These are phyloP conservation scores for Ogataea kodamae DNA, from an alignment of 805 yeast genomes.

Conservation along the genomic window DNA sequence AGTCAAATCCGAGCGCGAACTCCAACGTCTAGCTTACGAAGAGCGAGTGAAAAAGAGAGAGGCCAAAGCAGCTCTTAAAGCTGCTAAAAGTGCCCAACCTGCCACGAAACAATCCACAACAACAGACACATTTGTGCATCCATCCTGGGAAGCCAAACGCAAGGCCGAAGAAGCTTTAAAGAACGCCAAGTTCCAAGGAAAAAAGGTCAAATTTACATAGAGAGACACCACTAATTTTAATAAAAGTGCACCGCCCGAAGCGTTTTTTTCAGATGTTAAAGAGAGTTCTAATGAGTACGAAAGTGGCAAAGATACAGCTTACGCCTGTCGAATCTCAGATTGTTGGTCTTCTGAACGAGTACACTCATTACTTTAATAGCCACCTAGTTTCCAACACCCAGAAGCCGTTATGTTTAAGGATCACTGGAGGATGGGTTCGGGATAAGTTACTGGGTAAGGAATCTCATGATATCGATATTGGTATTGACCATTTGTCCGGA, in stretches of 20 bases:
- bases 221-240: background rate
- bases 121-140: constrained; percentile 54
- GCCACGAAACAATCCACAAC: constrained; percentile 1
- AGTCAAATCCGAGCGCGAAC: constrained; percentile 51
- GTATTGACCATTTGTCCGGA: constrained; percentile 81
- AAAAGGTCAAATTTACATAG: constrained; percentile 70
- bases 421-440: constrained; percentile 98
- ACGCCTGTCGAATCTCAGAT: constrained; percentile 26
- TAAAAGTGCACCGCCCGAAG: constrained; percentile 6
- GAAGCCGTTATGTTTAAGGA: constrained; percentile 46
- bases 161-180: constrained; percentile 62
- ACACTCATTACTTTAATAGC: constrained; percentile 26
- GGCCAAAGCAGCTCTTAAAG: constrained; percentile 23
- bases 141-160: constrained; percentile 97
- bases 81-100: constrained; percentile 16
- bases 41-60: constrained; percentile 63
- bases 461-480: constrained; percentile 88
- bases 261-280: constrained; percentile 5
- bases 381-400: constrained; percentile 3
- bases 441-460: constrained; percentile 81
- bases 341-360: constrained; percentile 25
- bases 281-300: constrained; percentile 2
- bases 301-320: constrained; percentile 19
- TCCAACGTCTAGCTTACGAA: constrained; percentile 62
- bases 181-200: constrained; percentile 73